Conservation (phyloP, 176 grass and related monocot genomes). For the Chrysopogon serrulatus region DNA sequence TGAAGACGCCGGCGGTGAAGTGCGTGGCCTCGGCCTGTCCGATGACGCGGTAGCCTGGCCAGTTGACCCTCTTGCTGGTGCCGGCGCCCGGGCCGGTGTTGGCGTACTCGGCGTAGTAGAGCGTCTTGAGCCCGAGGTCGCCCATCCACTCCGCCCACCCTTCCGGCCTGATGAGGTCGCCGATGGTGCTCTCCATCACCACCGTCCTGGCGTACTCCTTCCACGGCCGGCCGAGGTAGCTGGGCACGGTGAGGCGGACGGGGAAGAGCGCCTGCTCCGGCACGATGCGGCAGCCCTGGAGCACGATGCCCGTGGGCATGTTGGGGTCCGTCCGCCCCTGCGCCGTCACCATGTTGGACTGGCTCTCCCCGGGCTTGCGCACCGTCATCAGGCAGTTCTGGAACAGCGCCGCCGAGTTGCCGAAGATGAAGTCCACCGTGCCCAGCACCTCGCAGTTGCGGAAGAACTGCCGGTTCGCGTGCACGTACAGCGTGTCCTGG, state of each 20-base stretch:
- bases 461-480: slow-evolving; percentile 71
- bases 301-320: slow-evolving; percentile 68
- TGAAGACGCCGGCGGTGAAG: slow-evolving; percentile 53
- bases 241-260: slow-evolving; percentile 29
- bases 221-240: slow-evolving; percentile 88
- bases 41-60: slow-evolving; percentile 72
- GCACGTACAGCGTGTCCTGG: slow-evolving; percentile 90
- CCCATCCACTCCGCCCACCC: slow-evolving; percentile 72
- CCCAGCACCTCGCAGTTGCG: slow-evolving; percentile 75
- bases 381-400: slow-evolving; percentile 89
- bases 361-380: slow-evolving; percentile 62
- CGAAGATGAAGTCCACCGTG: slow-evolving; percentile 88
- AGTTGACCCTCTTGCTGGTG: slow-evolving; percentile 60
- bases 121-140: slow-evolving; percentile 46
- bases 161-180: slow-evolving; percentile 66
- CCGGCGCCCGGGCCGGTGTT: slow-evolving; percentile 73
- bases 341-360: slow-evolving; percentile 68
- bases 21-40: slow-evolving; percentile 50
- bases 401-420: slow-evolving; percentile 66
- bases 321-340: slow-evolving; percentile 67
- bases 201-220: slow-evolving; percentile 67
- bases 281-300: slow-evolving; percentile 71
- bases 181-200: slow-evolving; percentile 73
- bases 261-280: slow-evolving; percentile 63
- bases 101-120: slow-evolving; percentile 84